Percentiles rank a stretch among this genome's conserved stretches.
Conservation (phyloP, 1,139 yeast species). For the Geotrichum fermentans region DNA sequence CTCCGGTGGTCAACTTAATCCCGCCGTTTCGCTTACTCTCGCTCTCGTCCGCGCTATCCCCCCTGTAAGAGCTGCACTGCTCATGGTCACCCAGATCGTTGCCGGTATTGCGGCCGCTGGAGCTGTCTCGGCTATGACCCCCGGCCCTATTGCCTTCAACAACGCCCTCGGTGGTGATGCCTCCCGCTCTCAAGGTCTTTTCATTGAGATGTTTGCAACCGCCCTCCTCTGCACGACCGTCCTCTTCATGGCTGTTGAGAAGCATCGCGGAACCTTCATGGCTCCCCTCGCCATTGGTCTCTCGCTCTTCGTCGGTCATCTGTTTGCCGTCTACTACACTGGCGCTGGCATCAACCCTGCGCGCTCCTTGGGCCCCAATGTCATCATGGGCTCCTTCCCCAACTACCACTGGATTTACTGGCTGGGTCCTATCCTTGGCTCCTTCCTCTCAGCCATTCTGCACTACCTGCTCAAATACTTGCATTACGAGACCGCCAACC, state of each 20-base stretch:
- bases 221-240: slow-evolving; percentile 64
- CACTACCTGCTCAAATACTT: slow-evolving; percentile 64
- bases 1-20: slow-evolving; percentile 88
- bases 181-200: slow-evolving; percentile 70
- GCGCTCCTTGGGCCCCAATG: slow-evolving; percentile 78
- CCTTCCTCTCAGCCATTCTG: slow-evolving; percentile 59
- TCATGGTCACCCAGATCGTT: slow-evolving; percentile 64
- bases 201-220: slow-evolving; percentile 80
- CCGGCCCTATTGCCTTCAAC: slow-evolving; percentile 70
- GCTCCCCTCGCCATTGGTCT: slow-evolving; percentile 85
- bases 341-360: slow-evolving; percentile 95
- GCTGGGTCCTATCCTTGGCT: slow-evolving; percentile 78
- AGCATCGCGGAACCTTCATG: slow-evolving; percentile 66
- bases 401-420: slow-evolving; percentile 88
- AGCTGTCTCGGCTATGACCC: slow-evolving; percentile 82
- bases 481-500: slow-evolving; percentile 67
- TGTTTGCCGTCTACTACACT: slow-evolving; percentile 75
- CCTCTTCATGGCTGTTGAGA: slow-evolving; percentile 79
- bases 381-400: slow-evolving; percentile 70
- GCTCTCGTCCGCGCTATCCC: slow-evolving; percentile 67
- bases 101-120: slow-evolving; percentile 95
- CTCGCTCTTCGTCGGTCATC: slow-evolving; percentile 75
- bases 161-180: slow-evolving; percentile 69
- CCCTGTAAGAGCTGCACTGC: slow-evolving; percentile 63
- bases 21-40: slow-evolving; percentile 76